Evolutionary conservation across 2,329 filamentous ascomycete species (phyloP), one percentile per base, ranked within the genome.

Genomic region (Podosphaera leucotricha): DNA sequence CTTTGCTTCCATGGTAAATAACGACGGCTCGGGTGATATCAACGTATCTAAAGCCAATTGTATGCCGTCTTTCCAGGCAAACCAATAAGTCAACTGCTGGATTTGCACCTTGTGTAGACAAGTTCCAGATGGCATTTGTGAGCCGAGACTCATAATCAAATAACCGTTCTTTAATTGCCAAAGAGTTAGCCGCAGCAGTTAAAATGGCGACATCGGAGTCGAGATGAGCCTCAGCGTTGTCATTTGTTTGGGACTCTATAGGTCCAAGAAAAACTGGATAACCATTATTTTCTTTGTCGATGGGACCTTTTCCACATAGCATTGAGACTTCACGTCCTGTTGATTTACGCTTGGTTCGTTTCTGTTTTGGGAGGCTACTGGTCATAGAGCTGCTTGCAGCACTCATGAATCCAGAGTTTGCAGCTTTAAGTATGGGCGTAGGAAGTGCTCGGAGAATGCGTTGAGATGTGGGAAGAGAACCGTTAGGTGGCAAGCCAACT

Each of bases 41-140:
- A 16, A 93, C 87, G 57, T 98, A 98, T 42, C 86, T 76, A 63
- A 98, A 98, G 0, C 90, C 90, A 53, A 98, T 93, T 0, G 81
- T 77, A 54, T 92, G 84, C 22, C 82, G 73, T 19, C 90, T 75
- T 60, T 98, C 90, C 1, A 98, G 68, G 57, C 90, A 98, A 5
- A 94, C 81, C 1, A 98, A 66, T 16, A 98, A 64, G 59, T 98
- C 90, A 0, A 92, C 83, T 0, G 90, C 87, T 0, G 90, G 90
- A 57, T 98, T 95, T 1, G 86, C 85, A 42, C 86, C 80, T 1
- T 78, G 79, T 0, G 87, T 95, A 1, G 90, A 85, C 16, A 92
- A 69, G 47, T 87, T 80, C 90, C 90, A 98, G 52, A 94, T 95
- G 10, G 82, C 78, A 53, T 92, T 81, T 0, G 90, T 95, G 13